Evolutionary conservation across 202 grass and related monocot genomes (phyloP).

Genomic region (Tripidium arundinaceum): DNA sequence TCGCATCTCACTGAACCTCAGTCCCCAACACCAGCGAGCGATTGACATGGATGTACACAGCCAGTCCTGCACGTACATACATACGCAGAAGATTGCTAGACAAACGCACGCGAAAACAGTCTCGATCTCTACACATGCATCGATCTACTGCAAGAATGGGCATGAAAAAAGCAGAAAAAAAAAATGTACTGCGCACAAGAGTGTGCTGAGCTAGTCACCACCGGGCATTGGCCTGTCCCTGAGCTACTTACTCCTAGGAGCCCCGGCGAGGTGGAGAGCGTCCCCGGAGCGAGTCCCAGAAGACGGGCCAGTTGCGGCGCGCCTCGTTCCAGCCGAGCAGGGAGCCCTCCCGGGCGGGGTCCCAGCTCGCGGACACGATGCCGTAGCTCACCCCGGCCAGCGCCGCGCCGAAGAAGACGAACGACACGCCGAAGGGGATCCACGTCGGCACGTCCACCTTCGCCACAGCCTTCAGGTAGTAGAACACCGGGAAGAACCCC

Average conservation of each 20-base stretch:
- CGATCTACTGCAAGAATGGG: background rate
- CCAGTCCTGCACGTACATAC: too few relatives aligned
- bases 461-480: conserved; percentile 79
- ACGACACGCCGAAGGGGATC: conserved; percentile 86
- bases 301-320: conserved; percentile 88
- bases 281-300: background rate
- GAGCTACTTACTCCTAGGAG: too few relatives aligned
- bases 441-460: conserved; percentile 85
- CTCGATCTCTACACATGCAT: background rate
- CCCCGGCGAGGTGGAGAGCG: too few relatives aligned
- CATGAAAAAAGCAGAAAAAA: too few relatives aligned
- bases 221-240: too few relatives aligned
- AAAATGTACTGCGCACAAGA: too few relatives aligned
- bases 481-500: conserved; percentile 85
- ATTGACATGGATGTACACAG: too few relatives aligned
- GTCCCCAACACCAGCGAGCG: too few relatives aligned
- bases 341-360: conserved; percentile 74
- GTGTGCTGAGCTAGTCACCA: too few relatives aligned
- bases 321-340: conserved; percentile 89
- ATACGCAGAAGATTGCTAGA: too few relatives aligned
- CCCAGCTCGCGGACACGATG: conserved; percentile 97
- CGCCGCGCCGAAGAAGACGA: conserved; percentile 85
- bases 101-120: background rate
- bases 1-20: too few relatives aligned
- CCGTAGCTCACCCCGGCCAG: conserved; percentile 75